Base-by-base conservation (phyloP, 2,329 filamentous ascomycete genomes). In the Tolypocladium amazonense region DNA sequence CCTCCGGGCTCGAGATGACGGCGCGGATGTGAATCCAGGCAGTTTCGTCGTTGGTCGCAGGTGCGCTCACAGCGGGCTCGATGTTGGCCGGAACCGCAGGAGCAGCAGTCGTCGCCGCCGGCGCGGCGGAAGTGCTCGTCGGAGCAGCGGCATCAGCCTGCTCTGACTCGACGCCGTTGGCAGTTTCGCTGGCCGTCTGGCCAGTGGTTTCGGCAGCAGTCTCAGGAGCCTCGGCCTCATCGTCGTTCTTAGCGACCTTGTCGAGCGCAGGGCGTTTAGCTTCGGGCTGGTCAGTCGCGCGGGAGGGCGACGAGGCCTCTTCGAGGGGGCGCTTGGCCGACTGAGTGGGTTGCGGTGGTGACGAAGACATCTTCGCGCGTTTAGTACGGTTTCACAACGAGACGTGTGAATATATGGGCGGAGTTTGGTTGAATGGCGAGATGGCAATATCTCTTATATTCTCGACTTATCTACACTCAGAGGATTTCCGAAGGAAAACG, bases 21-120 rank as follows among this genome's bases (percentile, higher is more conserved):
- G 94, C 91, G 67, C 94, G 89, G 68, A 99, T 90, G 73, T 99
- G 94, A 66, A 99, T 92, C 93, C 94, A 99, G 55, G 88, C 88
- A 56, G 89, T 92, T 79, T 99, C 94, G 71, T 99, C 94, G 68
- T 94, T 88, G 55, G 86, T 76, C 56, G 78, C 77, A 70, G 78
- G 81, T 63, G 80, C 75, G 73, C 78, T 75, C 69, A 70, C 68
- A 8, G 72, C 71, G 14, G 65, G 67, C 5, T 68, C 56, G 65
- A 61, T 63, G 12, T 55, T 53, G 67, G 70, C 76, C 66, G 69
- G 41, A 20, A 56, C 73, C 69, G 60, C 59, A 38, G 59, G 25
- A 38, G 69, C 67, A 14, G 69, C 65, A 15, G 65, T 65, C 68
- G 77, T 69, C 65, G 66, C 59, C 67, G 81, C 61, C 75, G 75